Base-by-base conservation (phyloP, 192 early-diverging fungal species). In the Coemansia erecta region DNA sequence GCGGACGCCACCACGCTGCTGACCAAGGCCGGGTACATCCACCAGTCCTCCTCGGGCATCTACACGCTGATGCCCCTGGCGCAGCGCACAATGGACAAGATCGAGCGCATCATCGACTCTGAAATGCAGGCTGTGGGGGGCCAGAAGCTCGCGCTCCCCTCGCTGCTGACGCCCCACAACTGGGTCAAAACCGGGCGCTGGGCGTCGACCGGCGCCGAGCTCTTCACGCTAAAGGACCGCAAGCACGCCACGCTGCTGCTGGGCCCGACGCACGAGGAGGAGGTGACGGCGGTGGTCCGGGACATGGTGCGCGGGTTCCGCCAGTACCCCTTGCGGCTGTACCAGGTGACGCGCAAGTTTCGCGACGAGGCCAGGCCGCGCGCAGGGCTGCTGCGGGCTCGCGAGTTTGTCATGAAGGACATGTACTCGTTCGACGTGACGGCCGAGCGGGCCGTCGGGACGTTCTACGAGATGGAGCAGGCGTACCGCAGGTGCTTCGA, bases 391-490 rank as follows among this genome's bases (percentile, higher is more conserved):
- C 80, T 97, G 45, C 79, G 94, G 12, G 93, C 84, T 2, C 85
- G 90, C 28, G 94, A 97, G 68, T 97, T 97, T 69, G 66, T 93
- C n/a, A 97, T 97, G 94, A 97, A 94, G 70, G 94, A 97, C 73
- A 68, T 97, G 63, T 95, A 97, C 68, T 84, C 90, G 8, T 97
- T 97, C 71, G 93, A 97, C 66, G 81, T 72, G 4, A 82, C 82
- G 1, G 69, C 81, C 56, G 68, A 87, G 14, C 80, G 80, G 35
- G 91, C 94, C 0, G 69, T 86, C 24, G 73, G 68, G n/a, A 88
- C 94, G 0, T 97, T 95, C 65, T 73, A 88, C 17, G 71, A 84
- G 17, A 81, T 97, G n/a, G 75, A 81, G 44, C 60, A 40, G 13
- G 92, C 93, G 14, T 97, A 97, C 60, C 76, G 84, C 41, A 76